Evolutionary conservation across 768 basidiomycete genomes (phyloP).

Genomic region (Exidia glandulosa): DNA sequence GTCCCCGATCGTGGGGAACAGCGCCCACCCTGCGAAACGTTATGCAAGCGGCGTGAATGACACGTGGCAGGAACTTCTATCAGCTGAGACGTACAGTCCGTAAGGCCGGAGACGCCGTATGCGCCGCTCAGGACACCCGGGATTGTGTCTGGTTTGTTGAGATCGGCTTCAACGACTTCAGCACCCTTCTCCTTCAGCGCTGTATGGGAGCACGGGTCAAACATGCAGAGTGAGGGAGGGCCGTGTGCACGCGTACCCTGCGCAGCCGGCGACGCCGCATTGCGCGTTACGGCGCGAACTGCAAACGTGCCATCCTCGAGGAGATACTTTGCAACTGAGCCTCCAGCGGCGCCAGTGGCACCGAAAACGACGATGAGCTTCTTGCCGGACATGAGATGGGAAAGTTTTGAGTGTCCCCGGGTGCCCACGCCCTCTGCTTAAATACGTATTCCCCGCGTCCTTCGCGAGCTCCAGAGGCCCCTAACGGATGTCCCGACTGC

Average conservation of each 20-base stretch:
- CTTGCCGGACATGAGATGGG: slow-evolving; percentile 4
- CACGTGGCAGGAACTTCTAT: too few species aligned
- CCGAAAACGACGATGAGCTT: slow-evolving; percentile 22
- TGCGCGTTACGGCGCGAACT: slow-evolving; percentile 24
- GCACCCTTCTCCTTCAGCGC: slow-evolving; percentile 6
- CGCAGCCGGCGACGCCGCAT: slow-evolving; percentile 16
- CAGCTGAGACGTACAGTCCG: slow-evolving; percentile 8
- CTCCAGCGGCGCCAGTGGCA: slow-evolving; percentile 27
- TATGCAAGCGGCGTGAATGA: background rate
- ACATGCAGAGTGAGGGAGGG: background rate
- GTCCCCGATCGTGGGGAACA: background rate
- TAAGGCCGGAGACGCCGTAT: slow-evolving; percentile 23
- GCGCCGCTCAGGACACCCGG: slow-evolving; percentile 16
- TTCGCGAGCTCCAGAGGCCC: too few species aligned
- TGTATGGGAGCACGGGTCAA: background rate
- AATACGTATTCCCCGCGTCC: too few species aligned
- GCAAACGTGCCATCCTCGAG: slow-evolving; percentile 24
- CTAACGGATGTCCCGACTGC: too few species aligned
- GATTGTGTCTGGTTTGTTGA: slow-evolving; percentile 16
- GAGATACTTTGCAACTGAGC: slow-evolving; percentile 15
- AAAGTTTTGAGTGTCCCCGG: too few species aligned
- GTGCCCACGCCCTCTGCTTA: too few species aligned
- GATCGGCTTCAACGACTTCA: slow-evolving; percentile 11
- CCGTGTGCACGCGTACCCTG: slow-evolving; percentile 6
- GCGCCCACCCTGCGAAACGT: background rate